Percentiles rank a stretch among this genome's conserved stretches.
Conservation (phyloP, 2,329 filamentous ascomycete species). For the Colletotrichum eremochloae region DNA sequence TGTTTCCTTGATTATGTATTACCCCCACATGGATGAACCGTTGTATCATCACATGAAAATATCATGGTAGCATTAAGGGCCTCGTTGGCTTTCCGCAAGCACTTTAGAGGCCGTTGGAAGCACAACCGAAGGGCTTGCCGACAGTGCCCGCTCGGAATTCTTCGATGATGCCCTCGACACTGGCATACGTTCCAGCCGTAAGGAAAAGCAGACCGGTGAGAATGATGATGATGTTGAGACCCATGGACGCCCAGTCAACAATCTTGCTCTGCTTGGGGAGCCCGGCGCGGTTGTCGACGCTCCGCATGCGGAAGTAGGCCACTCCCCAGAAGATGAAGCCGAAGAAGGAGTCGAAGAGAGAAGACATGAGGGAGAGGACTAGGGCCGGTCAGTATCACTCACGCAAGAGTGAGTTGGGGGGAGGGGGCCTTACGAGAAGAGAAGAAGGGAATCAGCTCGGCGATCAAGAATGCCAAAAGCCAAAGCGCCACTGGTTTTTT, state of each 20-base stretch:
- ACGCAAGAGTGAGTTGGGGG: constrained; percentile 42
- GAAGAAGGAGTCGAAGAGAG: constrained; percentile 92
- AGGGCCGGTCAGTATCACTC: constrained; percentile 46
- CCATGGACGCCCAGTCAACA: constrained; percentile 66
- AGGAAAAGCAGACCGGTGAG: constrained; percentile 84
- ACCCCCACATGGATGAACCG: no score
- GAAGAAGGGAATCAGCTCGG: constrained; percentile 95
- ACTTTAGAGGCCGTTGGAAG: constrained; percentile 66
- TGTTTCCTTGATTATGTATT: neutral
- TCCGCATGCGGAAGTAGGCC: constrained; percentile 82
- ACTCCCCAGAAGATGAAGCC: constrained; percentile 97
- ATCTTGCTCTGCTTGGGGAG: constrained; percentile 66
- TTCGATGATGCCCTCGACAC: constrained; percentile 80
- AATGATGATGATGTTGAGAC: constrained; percentile 81
- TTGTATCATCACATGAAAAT: no score
- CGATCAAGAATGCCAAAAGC: constrained; percentile 92
- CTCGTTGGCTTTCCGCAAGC: no score
- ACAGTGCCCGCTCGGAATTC: constrained; percentile 76
- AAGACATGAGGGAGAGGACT: constrained; percentile 82
- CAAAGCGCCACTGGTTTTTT: constrained; percentile 70
- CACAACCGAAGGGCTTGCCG: constrained; percentile 81
- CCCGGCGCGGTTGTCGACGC: constrained; percentile 69
- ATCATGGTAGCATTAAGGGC: neutral
- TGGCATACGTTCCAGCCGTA: constrained; percentile 83
- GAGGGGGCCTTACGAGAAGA: constrained; percentile 69